These are phyloP conservation scores for Nakazawaea sp. DNA, from an alignment of 805 yeast genomes.

Conservation along the genomic window DNA sequence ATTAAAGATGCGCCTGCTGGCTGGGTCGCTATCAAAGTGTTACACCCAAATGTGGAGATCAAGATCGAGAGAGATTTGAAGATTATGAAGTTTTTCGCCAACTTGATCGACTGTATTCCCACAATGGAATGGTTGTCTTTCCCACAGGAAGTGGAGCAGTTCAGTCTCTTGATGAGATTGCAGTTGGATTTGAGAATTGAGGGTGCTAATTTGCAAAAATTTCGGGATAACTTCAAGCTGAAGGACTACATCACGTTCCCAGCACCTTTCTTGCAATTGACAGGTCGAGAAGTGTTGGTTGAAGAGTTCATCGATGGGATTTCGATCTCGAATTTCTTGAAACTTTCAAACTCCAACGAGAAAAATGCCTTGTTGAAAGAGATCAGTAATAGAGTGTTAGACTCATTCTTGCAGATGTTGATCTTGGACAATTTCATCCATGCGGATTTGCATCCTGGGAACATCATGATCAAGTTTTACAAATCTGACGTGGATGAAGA, in stretches of 20 bases:
- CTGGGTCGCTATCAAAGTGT: slow-evolving; percentile 83
- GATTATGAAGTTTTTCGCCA: slow-evolving; percentile 81
- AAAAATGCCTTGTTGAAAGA: slow-evolving; percentile 50
- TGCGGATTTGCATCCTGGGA: slow-evolving; percentile 96
- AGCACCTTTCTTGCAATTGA: slow-evolving; percentile 54
- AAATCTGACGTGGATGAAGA: neutral
- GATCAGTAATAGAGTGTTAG: slow-evolving; percentile 75
- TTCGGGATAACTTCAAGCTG: slow-evolving; percentile 58
- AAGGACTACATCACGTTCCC: slow-evolving; percentile 73
- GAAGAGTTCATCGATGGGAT: slow-evolving; percentile 84
- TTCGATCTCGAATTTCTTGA: slow-evolving; percentile 68
- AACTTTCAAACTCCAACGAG: slow-evolving; percentile 37
- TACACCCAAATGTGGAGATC: slow-evolving; percentile 79
- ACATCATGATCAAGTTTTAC: slow-evolving; percentile 61
- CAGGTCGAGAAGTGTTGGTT: slow-evolving; percentile 68
- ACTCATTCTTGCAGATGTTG: slow-evolving; percentile 89
- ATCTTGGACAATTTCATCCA: slow-evolving; percentile 91
- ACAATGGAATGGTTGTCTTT: slow-evolving; percentile 97
- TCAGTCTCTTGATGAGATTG: slow-evolving; percentile 74
- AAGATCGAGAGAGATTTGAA: slow-evolving; percentile 73
- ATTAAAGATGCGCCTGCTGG: slow-evolving; percentile 29
- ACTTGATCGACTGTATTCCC: slow-evolving; percentile 63
- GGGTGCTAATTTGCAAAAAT: slow-evolving; percentile 69
- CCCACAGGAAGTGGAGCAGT: slow-evolving; percentile 91
- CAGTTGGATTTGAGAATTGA: slow-evolving; percentile 91